phyloP scores from a whole-genome alignment of 2,329 filamentous ascomycete species.

The Harringtonia lauricola region DNA sequence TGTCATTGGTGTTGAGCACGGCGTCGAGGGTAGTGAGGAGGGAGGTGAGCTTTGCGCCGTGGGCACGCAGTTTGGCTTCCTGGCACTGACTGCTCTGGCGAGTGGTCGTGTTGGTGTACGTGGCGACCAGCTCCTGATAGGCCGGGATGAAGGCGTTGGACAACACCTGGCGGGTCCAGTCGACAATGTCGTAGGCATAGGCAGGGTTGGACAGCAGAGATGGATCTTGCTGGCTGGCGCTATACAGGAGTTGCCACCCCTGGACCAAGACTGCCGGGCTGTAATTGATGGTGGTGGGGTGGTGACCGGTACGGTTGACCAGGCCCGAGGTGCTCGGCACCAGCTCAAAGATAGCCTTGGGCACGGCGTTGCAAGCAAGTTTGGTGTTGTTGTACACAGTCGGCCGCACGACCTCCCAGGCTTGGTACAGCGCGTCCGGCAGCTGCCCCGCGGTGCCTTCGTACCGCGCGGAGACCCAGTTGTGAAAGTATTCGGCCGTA shows the following conservation, averaged over 20 bases:
- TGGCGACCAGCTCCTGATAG: constrained; percentile 24
- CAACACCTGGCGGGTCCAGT: constrained; percentile 36
- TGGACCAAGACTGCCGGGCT: constrained; percentile 23
- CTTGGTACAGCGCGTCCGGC: constrained; percentile 24
- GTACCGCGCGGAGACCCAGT: constrained; percentile 34
- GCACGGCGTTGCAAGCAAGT: constrained; percentile 25
- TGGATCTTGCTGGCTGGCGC: constrained; percentile 19
- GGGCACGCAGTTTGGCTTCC: constrained; percentile 8
- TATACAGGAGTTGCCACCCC: constrained; percentile 27
- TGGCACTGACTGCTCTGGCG: too few relatives aligned
- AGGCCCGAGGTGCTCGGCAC: constrained; percentile 29
- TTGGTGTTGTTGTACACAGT: constrained; percentile 39
- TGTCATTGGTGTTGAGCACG: constrained; percentile 27
- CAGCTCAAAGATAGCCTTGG: constrained; percentile 34
- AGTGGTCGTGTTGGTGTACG: constrained; percentile 16
- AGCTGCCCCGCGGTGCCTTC: constrained; percentile 4
- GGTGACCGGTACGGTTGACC: constrained; percentile 25
- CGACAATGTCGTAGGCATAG: constrained; percentile 35
- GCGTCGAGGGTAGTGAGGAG: constrained; percentile 27
- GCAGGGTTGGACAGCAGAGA: constrained; percentile 27
- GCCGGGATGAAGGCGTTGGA: constrained; percentile 31
- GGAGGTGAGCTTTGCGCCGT: constrained; percentile 19
- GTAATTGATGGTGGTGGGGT: constrained; percentile 30
- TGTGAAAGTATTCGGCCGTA: constrained; percentile 30
- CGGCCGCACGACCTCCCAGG: constrained; percentile 33